Conservation (phyloP, 208 protist genomes). For the Crithidia acanthocephali region DNA sequence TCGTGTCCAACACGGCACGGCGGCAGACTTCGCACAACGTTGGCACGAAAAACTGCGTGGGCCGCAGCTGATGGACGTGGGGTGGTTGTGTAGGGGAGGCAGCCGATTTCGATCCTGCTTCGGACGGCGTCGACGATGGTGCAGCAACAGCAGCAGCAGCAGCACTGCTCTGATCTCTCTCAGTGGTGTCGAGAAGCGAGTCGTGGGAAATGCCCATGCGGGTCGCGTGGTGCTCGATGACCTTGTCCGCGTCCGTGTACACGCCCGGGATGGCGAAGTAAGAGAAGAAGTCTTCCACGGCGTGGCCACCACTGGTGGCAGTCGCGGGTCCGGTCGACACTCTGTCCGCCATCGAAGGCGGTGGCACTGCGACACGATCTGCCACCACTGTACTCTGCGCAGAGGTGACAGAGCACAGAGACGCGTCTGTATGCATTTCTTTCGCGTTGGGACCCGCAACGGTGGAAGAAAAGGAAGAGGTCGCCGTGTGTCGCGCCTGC, state of each 20-base stretch:
- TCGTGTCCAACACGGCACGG: neutral
- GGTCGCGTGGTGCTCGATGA: constrained; percentile 9
- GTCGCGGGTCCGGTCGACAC: neutral
- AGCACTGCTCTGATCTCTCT: neutral
- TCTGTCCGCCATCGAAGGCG: neutral
- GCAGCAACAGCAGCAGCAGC: constrained; percentile 1
- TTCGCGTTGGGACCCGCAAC: too few species aligned
- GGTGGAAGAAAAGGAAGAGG: neutral
- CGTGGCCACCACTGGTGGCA: neutral
- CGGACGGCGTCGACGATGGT: too few species aligned
- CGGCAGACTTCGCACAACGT: constrained; percentile 26
- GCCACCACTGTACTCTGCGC: neutral
- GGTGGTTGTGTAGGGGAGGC: neutral
- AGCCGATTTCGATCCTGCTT: neutral
- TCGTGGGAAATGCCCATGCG: neutral
- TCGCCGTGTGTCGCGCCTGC: neutral
- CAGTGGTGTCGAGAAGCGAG: neutral
- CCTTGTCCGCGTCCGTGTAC: constrained; percentile 20
- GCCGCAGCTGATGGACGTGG: constrained; percentile 32
- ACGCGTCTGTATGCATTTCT: neutral
- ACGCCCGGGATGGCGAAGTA: constrained; percentile 12
- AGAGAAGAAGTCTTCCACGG: constrained; percentile 10
- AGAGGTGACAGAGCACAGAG: neutral
- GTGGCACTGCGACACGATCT: neutral
- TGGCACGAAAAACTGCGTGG: constrained; percentile 26